phyloP scores from a whole-genome alignment of 192 early-diverging fungal species.

The Spizellomyces sp. region DNA sequence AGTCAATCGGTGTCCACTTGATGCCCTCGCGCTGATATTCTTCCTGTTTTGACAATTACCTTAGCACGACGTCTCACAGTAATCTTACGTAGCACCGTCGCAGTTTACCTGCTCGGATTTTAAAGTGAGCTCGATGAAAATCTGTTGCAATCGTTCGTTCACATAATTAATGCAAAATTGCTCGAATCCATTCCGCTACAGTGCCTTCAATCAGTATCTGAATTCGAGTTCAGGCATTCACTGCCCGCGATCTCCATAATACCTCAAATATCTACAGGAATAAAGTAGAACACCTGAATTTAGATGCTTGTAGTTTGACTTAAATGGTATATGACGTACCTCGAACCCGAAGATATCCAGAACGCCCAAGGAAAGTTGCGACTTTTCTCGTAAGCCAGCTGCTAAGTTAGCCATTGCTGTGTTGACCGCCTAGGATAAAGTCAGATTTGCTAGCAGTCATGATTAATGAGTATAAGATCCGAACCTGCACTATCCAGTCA shows the following conservation, averaged over 20 bases:
- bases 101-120: conserved; percentile 84
- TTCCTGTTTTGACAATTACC: conserved; percentile 50
- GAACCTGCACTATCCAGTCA: conserved; percentile 88
- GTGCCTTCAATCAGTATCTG: conserved; percentile 32
- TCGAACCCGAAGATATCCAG: conserved; percentile 99
- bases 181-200: conserved; percentile 91
- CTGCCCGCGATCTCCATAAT: neutral
- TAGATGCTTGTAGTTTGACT: neutral
- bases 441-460: conserved; percentile 11
- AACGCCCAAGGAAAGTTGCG: conserved; percentile 75
- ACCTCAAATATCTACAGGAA: conserved; percentile 31
- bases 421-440: conserved; percentile 67
- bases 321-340: conserved; percentile 21
- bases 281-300: neutral
- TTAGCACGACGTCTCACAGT: too few species aligned
- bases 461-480: conserved; percentile 2
- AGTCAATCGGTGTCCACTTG: conserved; percentile 98
- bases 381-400: conserved; percentile 57
- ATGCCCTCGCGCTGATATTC: conserved; percentile 96
- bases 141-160: conserved; percentile 96
- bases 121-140: conserved; percentile 98
- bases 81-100: too few species aligned
- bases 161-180: conserved; percentile 99
- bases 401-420: conserved; percentile 66
- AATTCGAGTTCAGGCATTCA: too few species aligned